Conservation (phyloP, 495 filamentous ascomycete genomes). For the Podospora tetraspora region DNA sequence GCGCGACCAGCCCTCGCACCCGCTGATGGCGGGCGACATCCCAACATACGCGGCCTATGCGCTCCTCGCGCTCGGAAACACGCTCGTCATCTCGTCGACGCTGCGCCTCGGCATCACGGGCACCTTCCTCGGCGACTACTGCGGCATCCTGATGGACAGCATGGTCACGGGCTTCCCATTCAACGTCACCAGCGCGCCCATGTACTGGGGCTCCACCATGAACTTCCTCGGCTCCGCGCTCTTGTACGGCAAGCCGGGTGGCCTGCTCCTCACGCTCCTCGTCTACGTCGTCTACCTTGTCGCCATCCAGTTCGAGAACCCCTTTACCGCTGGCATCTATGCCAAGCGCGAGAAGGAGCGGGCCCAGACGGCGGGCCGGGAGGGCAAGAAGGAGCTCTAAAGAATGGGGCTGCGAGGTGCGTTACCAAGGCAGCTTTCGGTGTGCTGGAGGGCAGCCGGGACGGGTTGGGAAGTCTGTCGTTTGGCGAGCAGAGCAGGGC, state of each 20-base stretch:
- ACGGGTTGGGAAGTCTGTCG: background rate
- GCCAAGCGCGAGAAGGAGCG: slow-evolving; percentile 69
- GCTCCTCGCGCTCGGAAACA: slow-evolving; percentile 70
- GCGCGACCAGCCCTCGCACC: slow-evolving; percentile 69
- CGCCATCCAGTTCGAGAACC: slow-evolving; percentile 87
- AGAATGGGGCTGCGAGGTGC: background rate
- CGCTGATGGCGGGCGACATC: slow-evolving; percentile 48
- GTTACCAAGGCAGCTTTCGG: background rate
- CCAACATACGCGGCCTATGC: slow-evolving; percentile 57
- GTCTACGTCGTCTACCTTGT: slow-evolving; percentile 77
- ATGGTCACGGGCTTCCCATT: slow-evolving; percentile 94
- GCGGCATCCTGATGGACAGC: slow-evolving; percentile 93
- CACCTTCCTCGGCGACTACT: slow-evolving; percentile 97
- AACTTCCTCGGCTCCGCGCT: slow-evolving; percentile 89
- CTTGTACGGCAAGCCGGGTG: slow-evolving; percentile 82
- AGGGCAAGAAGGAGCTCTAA: slow-evolving; percentile 45
- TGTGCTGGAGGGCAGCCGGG: background rate
- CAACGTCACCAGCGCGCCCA: slow-evolving; percentile 85
- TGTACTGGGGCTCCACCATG: slow-evolving; percentile 94
- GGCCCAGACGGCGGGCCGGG: slow-evolving; percentile 30
- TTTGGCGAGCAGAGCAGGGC: slow-evolving; percentile 5
- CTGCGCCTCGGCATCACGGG: slow-evolving; percentile 93
- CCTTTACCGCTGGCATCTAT: slow-evolving; percentile 94
- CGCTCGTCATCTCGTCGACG: slow-evolving; percentile 81
- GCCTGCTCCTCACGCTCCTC: slow-evolving; percentile 65